Evolutionary conservation across 2,329 filamentous ascomycete genomes (phyloP), one percentile per base, ranked within the genome.

Genomic region (Furcasterigmium sp.): DNA sequence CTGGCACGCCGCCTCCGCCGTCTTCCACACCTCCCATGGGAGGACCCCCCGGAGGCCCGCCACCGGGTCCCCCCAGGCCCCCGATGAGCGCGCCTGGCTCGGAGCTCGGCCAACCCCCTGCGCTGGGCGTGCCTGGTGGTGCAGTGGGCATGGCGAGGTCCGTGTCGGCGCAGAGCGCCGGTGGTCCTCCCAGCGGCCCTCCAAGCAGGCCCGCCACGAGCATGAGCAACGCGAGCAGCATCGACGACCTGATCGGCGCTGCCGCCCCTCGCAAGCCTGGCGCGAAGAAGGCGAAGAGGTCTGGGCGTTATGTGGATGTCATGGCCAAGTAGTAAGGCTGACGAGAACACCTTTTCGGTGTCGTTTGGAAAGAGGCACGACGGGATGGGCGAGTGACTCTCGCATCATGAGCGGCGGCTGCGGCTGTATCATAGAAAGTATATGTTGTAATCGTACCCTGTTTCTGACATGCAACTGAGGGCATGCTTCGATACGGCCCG

Each of bases 241-340:
- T 98, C 58, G 93, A 98, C 56, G 93, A 98, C 61, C 70, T 98
- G 49, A 70, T 98, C 18, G 87, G 87, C 5, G 82, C 85, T 5
- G 80, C 85, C 4, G 78, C 75, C 23, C 78, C 85, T 15, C 78
- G 87, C 50, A 91, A 86, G 54, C 69, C 73, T 5, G 75, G 74
- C 1, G 68, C 57, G 51, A 86, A 80, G 62, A 88, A 85, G 62
- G 72, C 78, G 56, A 88, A 89, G 71, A 95, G 90, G 73, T 82
- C 84, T 18, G 85, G 89, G 23, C 75, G 91, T 21, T 98, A 98
- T 71, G 84, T 98, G 23, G 93, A 98, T 75, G 89, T 98, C 47
- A 96, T 97, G 90, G 86, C 85, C 9, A 84, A 87, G 57, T 76
- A 65, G 46, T 15, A 14, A 26, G 23, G 23, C 23, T 11, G 23